These are phyloP conservation scores for Fallopia convolvulus DNA, from an alignment of 148 eudicot species.

Conservation along the genomic window DNA sequence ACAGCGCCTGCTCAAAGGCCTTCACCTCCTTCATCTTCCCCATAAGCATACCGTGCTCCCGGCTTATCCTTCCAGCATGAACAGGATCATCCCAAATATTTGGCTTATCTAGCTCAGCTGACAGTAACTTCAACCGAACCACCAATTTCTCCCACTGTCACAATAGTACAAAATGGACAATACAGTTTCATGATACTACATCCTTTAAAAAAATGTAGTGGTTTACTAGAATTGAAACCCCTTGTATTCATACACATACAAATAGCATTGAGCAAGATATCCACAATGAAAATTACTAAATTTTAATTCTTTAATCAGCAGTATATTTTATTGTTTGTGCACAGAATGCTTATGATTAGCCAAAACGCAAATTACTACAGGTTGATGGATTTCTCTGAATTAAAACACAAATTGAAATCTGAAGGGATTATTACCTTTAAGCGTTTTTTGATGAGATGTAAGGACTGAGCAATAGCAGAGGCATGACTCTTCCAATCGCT, in stretches of 20 bases:
- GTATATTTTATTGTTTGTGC: neutral
- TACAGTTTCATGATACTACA: neutral
- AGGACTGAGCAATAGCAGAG: constrained; percentile 85
- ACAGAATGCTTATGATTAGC: neutral
- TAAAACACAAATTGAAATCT: neutral
- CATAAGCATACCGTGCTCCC: constrained; percentile 80
- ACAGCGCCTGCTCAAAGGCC: constrained; percentile 70
- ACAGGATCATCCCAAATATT: constrained; percentile 93
- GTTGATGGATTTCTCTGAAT: neutral
- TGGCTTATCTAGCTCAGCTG: constrained; percentile 63
- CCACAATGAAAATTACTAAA: neutral
- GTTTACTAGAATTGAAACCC: neutral
- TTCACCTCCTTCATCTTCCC: constrained; percentile 80
- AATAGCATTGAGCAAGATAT: neutral
- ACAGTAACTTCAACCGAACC: constrained; percentile 51
- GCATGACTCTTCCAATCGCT: constrained; percentile 98
- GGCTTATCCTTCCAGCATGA: constrained; percentile 81
- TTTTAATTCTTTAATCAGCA: neutral
- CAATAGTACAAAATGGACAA: neutral
- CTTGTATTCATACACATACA: neutral
- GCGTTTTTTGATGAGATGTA: constrained; percentile 80
- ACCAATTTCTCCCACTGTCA: constrained; percentile 75
- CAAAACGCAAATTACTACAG: neutral
- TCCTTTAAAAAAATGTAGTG: neutral
- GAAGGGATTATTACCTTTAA: constrained; percentile 34